These are phyloP conservation scores for Rhododendron ovatum DNA, from an alignment of 148 eudicot genomes.

Conservation along the genomic window DNA sequence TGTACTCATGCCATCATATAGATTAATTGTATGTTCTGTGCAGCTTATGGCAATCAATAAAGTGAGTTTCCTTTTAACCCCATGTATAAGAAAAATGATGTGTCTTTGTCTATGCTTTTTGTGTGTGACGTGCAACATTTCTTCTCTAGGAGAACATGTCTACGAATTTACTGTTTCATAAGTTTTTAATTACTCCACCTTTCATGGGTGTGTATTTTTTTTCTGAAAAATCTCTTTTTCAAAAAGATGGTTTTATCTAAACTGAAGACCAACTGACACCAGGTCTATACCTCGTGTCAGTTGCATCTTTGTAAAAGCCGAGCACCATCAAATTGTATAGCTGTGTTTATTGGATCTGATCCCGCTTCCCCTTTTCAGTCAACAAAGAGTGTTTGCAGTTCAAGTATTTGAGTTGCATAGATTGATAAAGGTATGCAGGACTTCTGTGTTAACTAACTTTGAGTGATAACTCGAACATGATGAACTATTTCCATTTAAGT, in stretches of 20 bases:
- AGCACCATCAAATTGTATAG: neutral
- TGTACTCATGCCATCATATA: neutral
- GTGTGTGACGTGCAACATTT: neutral
- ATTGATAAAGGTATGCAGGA: constrained; percentile 61
- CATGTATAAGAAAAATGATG: neutral
- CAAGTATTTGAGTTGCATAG: constrained; percentile 97
- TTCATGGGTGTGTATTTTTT: neutral
- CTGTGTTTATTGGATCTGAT: constrained; percentile 19
- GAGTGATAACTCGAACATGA: neutral
- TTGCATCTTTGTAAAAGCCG: constrained; percentile 10
- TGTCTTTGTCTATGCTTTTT: neutral
- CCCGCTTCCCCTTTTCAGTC: constrained; percentile 52
- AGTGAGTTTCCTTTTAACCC: neutral
- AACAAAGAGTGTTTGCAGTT: constrained; percentile 82
- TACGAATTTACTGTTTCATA: neutral
- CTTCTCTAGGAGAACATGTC: neutral
- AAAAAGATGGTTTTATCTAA: neutral
- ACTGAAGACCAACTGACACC: neutral
- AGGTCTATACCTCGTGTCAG: constrained; percentile 1
- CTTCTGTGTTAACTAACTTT: neutral
- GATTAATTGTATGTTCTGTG: neutral
- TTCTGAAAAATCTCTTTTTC: neutral
- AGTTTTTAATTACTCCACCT: neutral
- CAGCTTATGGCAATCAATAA: neutral
- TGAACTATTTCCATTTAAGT: neutral